Percentiles rank a stretch among this genome's conserved stretches.
These are phyloP conservation scores for Comarum palustre DNA, from an alignment of 306 rosid species.

Conservation along the genomic window DNA sequence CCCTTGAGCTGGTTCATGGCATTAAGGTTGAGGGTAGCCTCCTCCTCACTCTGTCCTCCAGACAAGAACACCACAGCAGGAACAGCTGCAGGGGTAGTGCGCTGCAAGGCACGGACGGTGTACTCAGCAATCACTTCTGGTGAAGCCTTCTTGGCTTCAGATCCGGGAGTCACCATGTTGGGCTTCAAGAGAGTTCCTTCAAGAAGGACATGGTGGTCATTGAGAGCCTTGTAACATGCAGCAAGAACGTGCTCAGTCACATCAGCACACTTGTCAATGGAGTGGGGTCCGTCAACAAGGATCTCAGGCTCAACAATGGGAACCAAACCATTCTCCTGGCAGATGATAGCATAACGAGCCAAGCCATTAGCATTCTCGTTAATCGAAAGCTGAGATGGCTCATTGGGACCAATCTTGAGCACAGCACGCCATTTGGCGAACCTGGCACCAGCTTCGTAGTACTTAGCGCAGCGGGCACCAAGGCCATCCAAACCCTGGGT, in stretches of 20 bases:
- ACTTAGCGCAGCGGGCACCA: conserved; percentile 60
- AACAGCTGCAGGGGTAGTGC: conserved; percentile 65
- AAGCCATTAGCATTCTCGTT: conserved; percentile 70
- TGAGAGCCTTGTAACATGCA: conserved; percentile 86
- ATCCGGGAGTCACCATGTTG: conserved; percentile 86
- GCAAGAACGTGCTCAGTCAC: conserved; percentile 76
- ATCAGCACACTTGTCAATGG: conserved; percentile 57
- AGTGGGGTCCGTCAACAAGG: conserved; percentile 68
- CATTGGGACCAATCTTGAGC: conserved; percentile 64
- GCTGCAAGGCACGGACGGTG: conserved; percentile 60
- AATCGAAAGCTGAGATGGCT: conserved; percentile 70
- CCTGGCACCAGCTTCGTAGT: conserved; percentile 74
- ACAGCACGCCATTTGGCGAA: conserved; percentile 89
- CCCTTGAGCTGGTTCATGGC: conserved; percentile 67
- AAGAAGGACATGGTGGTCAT: conserved; percentile 67
- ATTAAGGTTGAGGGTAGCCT: conserved; percentile 67
- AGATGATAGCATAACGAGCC: conserved; percentile 68
- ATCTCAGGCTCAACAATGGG: conserved; percentile 87
- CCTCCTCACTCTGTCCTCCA: conserved; percentile 88
- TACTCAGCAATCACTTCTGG: conserved; percentile 60
- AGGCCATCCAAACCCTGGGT: conserved; percentile 79
- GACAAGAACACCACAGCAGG: conserved; percentile 73
- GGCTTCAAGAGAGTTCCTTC: conserved; percentile 82
- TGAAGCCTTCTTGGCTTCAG: conserved; percentile 51
- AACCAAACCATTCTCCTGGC: conserved; percentile 78